These are phyloP conservation scores for Rhizophora apiculata DNA, from an alignment of 345 rosid species.

Conservation along the genomic window DNA sequence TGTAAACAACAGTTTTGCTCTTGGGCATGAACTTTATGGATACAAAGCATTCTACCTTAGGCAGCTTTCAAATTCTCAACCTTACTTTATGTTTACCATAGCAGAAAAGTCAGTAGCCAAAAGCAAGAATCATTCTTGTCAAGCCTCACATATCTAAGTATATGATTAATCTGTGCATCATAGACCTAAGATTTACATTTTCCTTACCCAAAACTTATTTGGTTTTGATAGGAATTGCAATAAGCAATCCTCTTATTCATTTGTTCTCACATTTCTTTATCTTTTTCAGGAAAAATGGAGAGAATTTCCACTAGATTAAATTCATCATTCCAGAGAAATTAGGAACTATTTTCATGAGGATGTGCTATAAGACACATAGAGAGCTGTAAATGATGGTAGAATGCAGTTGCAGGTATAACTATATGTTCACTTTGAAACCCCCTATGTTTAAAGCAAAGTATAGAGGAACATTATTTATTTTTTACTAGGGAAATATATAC, in stretches of 20 bases:
- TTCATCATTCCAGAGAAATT: too few relatives aligned
- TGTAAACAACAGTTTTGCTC: neutral
- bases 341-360: too few relatives aligned
- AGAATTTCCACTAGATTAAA: too few relatives aligned
- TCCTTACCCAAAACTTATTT: neutral
- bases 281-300: neutral
- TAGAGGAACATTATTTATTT: too few relatives aligned
- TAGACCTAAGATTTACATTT: neutral
- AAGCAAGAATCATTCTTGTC: conserved; percentile 28
- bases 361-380: conserved; percentile 24
- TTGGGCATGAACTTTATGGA: neutral
- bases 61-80: neutral
- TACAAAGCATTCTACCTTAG: neutral
- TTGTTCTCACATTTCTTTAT: conserved; percentile 32
- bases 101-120: conserved; percentile 29
- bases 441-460: too few relatives aligned
- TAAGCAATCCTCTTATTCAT: conserved; percentile 17
- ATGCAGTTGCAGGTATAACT: conserved; percentile 61
- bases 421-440: too few relatives aligned
- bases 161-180: neutral
- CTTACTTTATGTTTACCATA: conserved; percentile 13
- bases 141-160: conserved; percentile 44
- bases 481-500: too few relatives aligned
- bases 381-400: conserved; percentile 70
- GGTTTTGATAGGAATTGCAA: neutral